Conservation (phyloP, 805 yeast genomes). For the Kuraishia piskuri region DNA sequence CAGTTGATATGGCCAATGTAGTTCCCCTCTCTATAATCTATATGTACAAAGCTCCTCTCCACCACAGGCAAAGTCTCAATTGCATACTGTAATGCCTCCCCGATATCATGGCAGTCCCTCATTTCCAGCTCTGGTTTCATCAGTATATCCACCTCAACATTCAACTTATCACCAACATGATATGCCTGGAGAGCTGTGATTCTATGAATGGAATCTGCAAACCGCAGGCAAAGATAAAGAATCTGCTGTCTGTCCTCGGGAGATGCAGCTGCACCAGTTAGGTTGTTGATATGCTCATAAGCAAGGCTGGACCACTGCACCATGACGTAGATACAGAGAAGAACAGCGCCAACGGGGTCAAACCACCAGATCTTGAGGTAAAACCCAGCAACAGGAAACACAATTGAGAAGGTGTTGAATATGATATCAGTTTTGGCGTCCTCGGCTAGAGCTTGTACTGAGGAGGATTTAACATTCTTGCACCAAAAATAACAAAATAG, state of each 20-base stretch:
- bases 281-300: constrained; percentile 62
- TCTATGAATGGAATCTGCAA: constrained; percentile 56
- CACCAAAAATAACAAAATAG: constrained; percentile 60
- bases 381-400: constrained; percentile 60
- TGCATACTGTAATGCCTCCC: constrained; percentile 75
- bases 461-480: constrained; percentile 46
- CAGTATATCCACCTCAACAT: constrained; percentile 70
- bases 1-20: constrained; percentile 26
- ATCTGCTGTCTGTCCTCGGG: constrained; percentile 56
- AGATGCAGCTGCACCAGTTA: constrained; percentile 67
- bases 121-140: constrained; percentile 40
- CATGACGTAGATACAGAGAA: constrained; percentile 54
- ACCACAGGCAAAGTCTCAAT: constrained; percentile 70
- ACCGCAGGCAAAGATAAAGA: constrained; percentile 57
- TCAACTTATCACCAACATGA: constrained; percentile 70
- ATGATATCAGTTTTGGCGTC: constrained; percentile 75
- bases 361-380: constrained; percentile 54
- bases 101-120: constrained; percentile 71
- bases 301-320: constrained; percentile 57
- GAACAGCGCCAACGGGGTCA: constrained; percentile 67
- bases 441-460: constrained; percentile 73
- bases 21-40: constrained; percentile 45
- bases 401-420: constrained; percentile 60
- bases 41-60: constrained; percentile 76
- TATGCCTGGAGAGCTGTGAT: constrained; percentile 64